Evolutionary conservation across 2,329 filamentous ascomycete species (phyloP), one percentile per base, ranked within the genome.

Genomic region (Coniochaeta pulveracea): DNA sequence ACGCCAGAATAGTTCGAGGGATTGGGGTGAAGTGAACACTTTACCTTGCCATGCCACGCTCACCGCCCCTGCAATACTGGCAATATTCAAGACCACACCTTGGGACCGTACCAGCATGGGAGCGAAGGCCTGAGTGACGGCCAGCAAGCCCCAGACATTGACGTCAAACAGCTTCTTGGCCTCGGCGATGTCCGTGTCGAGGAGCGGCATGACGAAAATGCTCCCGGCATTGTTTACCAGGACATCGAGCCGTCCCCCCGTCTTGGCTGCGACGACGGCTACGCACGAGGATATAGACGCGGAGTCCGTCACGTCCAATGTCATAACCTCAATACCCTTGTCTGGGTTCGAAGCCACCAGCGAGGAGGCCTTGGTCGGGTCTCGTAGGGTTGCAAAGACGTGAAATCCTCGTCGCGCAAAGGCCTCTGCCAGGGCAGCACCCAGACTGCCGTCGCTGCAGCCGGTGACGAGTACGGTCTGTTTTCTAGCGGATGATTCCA

Each of bases 151-250:
- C 41, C 55, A 61, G 14, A 60, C 50, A 2, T 49, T 38, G 34
- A 53, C 49, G 0, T 55, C 57, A 2, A 55, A 40, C 0, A 50
- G 50, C 6, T 38, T 37, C 34, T 56, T 28, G 4, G 52, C 48
- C n/a, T 48, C 47, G 22, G 43, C 39, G 5, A 56, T 16, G 10
- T 47, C 39, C n/a, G 45, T 43, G 37, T 61, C 57, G 12, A 54
- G 36, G 1, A 57, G 35, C 9, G 56, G 52, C 40, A 51, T 46
- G 3, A 40, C 34, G 31, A 48, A 48, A 24, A 48, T 49, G 25
- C 45, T 40, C 10, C 53, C 61, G 2, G 62, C 57, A 42, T 63
- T 62, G 43, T 64, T 63, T 39, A 64, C 47, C 11, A 66, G 50
- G 23, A 64, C 51, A 38, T 65, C 57, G 10, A 66, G 44, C 14